Percentiles rank a stretch among this genome's conserved stretches.
Evolutionary conservation across 2,329 filamentous ascomycete species (phyloP).

Genomic region (Aspergillus clavatus): DNA sequence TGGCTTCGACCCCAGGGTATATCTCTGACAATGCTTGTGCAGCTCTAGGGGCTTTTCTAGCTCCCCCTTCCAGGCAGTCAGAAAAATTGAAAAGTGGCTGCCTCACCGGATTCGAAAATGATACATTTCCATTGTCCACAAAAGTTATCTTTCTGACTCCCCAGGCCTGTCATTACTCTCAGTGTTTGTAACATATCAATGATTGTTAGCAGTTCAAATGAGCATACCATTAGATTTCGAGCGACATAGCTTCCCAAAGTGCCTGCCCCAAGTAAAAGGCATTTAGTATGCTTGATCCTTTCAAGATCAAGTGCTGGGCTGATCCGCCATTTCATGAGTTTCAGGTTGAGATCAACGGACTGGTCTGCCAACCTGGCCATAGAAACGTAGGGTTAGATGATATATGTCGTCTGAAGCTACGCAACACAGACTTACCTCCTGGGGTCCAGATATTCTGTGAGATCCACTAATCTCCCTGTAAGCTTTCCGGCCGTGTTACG

Average conservation of each 20-base stretch:
- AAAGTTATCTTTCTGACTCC: constrained; percentile 94
- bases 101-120: constrained; percentile 92
- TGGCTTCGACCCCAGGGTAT: constrained; percentile 81
- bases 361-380: constrained; percentile 68
- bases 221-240: constrained; percentile 66
- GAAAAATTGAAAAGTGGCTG: constrained; percentile 89
- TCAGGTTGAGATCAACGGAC: constrained; percentile 91
- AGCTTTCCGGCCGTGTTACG: constrained; percentile 74
- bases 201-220: neutral
- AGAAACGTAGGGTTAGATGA: constrained; percentile 1
- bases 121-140: constrained; percentile 87
- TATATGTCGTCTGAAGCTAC: neutral
- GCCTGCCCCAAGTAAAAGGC: constrained; percentile 83
- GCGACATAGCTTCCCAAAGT: constrained; percentile 93
- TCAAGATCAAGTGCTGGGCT: constrained; percentile 84
- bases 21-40: constrained; percentile 77
- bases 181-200: neutral
- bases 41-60: constrained; percentile 74
- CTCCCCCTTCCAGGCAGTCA: constrained; percentile 81
- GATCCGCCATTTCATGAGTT: constrained; percentile 98
- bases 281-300: constrained; percentile 81
- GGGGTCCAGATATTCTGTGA: constrained; percentile 93
- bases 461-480: constrained; percentile 69
- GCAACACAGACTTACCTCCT: constrained; percentile 43
- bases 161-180: constrained; percentile 58